A percentile compares a stretch with the other conserved stretches of the same genome.
phyloP scores from a whole-genome alignment of 306 rosid genomes.

The Aeschynomene evenia region DNA sequence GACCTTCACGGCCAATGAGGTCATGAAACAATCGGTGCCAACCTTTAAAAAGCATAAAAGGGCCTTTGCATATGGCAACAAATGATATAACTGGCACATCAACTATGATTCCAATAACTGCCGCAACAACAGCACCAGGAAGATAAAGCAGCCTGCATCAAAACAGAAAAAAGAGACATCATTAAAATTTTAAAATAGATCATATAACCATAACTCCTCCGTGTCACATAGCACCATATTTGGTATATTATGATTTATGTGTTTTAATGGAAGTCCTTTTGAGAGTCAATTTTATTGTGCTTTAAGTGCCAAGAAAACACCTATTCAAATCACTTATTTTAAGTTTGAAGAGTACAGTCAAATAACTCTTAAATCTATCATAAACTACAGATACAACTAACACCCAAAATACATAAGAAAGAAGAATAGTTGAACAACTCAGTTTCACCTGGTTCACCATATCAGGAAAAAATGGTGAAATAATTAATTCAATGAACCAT shows the following conservation, averaged over 20 bases:
- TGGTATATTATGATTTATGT: background rate
- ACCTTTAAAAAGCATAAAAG: conserved; percentile 90
- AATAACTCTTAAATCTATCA: conserved; percentile 6
- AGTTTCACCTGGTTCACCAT: background rate
- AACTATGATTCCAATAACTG: conserved; percentile 61
- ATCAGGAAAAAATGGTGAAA: background rate
- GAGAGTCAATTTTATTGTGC: background rate
- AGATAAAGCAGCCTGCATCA: conserved; percentile 71
- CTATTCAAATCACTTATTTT: background rate
- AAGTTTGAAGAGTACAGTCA: background rate
- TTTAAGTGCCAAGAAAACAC: background rate
- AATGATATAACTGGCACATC: conserved; percentile 73
- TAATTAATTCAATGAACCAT: conserved; percentile 10
- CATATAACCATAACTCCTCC: background rate
- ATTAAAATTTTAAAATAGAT: conserved; percentile 3
- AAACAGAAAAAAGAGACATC: background rate
- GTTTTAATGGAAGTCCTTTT: background rate
- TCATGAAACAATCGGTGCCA: conserved; percentile 96
- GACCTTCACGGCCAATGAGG: conserved; percentile 98
- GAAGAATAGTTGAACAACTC: conserved; percentile 7
- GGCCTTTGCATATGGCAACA: conserved; percentile 71
- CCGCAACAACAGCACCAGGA: conserved; percentile 70
- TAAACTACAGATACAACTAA: background rate
- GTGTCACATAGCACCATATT: conserved; percentile 2
- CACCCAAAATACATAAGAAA: conserved; percentile 1